These are phyloP conservation scores for Ceriops tagal DNA, from an alignment of 345 rosid species.

Conservation along the genomic window DNA sequence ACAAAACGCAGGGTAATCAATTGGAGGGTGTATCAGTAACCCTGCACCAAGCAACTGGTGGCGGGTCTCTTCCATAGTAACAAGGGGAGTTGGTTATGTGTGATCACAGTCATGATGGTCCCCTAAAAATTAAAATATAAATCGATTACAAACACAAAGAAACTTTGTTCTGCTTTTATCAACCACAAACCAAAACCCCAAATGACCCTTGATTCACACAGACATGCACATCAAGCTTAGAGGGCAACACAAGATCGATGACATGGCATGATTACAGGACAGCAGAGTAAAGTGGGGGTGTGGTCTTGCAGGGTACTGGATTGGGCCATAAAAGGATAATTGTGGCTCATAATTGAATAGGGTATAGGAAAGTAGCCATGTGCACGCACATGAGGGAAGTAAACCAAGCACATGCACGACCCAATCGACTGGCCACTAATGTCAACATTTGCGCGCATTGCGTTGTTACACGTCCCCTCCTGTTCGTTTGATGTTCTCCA, in stretches of 20 bases:
- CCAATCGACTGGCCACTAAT: background rate
- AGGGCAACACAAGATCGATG: background rate
- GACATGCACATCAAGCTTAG: too few relatives aligned
- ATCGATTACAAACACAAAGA: too few relatives aligned
- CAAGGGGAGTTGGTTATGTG: background rate
- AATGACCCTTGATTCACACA: too few relatives aligned
- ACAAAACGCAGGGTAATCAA: background rate
- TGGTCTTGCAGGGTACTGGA: background rate
- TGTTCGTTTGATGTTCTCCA: background rate
- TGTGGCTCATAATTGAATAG: background rate
- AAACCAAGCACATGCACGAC: background rate
- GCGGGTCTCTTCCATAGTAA: background rate
- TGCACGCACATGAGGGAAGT: background rate
- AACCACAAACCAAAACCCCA: too few relatives aligned
- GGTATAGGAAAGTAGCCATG: background rate
- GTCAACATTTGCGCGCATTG: background rate
- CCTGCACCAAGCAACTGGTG: background rate
- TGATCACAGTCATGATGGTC: background rate
- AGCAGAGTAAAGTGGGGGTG: background rate
- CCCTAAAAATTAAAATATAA: too few relatives aligned
- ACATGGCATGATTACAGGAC: background rate
- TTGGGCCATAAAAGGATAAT: background rate
- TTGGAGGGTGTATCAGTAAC: background rate
- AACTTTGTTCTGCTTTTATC: too few relatives aligned
- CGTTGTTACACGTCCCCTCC: background rate